Evolutionary conservation across 305 asterid genomes (phyloP).

Genomic region (Solanum hybrid): DNA sequence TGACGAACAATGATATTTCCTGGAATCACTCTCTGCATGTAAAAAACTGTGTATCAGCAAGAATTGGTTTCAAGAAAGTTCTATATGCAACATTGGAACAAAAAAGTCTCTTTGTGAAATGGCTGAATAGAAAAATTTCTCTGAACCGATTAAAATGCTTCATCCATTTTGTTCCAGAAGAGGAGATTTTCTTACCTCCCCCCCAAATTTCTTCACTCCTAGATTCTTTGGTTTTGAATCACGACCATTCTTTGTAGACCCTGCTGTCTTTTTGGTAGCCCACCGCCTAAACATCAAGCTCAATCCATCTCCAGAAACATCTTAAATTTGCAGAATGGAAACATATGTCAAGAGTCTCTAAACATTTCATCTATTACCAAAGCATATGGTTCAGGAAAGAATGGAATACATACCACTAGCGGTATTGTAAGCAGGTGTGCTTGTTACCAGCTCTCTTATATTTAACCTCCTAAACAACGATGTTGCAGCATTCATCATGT

Average conservation of each 20-base stretch:
- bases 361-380: neutral
- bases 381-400: neutral
- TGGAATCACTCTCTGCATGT: conserved; percentile 70
- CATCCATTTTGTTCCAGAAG: neutral
- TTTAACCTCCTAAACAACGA: conserved; percentile 50
- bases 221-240: conserved; percentile 79
- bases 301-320: conserved; percentile 63
- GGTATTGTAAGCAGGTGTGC: conserved; percentile 41
- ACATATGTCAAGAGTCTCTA: neutral
- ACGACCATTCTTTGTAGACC: conserved; percentile 90
- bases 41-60: too few relatives aligned
- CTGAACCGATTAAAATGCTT: neutral
- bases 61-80: too few relatives aligned
- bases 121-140: too few relatives aligned
- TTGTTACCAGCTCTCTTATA: conserved; percentile 45
- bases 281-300: conserved; percentile 75
- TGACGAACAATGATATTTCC: conserved; percentile 92
- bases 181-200: conserved; percentile 44
- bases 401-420: conserved; percentile 38
- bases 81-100: too few relatives aligned
- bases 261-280: conserved; percentile 86
- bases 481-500: conserved; percentile 43
- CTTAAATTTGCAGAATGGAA: conserved; percentile 15
- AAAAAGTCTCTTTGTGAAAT: too few relatives aligned
- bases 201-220: conserved; percentile 92